A percentile compares a stretch with the other conserved stretches of the same genome.
Conservation (phyloP, 352 stramenopile species). For the Pythium inflatum region DNA sequence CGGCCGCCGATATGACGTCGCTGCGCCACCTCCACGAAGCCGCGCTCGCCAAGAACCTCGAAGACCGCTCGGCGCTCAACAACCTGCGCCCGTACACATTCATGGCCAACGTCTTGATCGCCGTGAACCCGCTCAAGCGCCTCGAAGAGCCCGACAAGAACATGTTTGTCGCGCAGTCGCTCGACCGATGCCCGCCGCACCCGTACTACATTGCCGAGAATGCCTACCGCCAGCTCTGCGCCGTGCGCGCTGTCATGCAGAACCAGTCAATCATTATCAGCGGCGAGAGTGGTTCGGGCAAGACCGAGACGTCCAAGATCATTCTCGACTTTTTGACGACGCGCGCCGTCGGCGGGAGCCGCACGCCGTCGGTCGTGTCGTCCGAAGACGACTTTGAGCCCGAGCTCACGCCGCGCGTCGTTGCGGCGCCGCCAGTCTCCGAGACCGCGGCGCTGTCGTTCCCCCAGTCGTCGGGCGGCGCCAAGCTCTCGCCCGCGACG, state of each 20-base stretch:
- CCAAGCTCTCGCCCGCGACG: constrained; percentile 66
- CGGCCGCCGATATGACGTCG: constrained; percentile 83
- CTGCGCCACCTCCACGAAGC: constrained; percentile 84
- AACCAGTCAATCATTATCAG: constrained; percentile 96
- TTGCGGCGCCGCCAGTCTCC: constrained; percentile 43
- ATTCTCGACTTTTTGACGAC: constrained; percentile 87
- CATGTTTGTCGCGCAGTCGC: constrained; percentile 67
- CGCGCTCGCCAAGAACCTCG: constrained; percentile 86
- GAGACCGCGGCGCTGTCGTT: constrained; percentile 69
- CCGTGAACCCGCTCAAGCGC: constrained; percentile 79
- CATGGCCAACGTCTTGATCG: constrained; percentile 88
- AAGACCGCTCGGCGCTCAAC: constrained; percentile 75
- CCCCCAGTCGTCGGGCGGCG: constrained; percentile 55
- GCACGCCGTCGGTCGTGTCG: constrained; percentile 50
- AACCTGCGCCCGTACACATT: constrained; percentile 87
- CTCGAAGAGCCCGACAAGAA: constrained; percentile 76
- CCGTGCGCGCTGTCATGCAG: constrained; percentile 82
- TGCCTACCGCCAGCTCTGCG: constrained; percentile 82
- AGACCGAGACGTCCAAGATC: constrained; percentile 96
- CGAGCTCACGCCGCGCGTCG: constrained; percentile 51
- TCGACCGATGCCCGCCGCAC: constrained; percentile 75
- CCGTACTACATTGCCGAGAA: constrained; percentile 85
- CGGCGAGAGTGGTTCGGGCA: constrained; percentile 93
- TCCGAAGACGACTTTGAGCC: constrained; percentile 63
- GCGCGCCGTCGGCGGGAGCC: constrained; percentile 52